Evolutionary conservation across 2,329 filamentous ascomycete genomes (phyloP), one percentile per base, ranked within the genome.

Genomic region (Cladosporium sphaerospermum): DNA sequence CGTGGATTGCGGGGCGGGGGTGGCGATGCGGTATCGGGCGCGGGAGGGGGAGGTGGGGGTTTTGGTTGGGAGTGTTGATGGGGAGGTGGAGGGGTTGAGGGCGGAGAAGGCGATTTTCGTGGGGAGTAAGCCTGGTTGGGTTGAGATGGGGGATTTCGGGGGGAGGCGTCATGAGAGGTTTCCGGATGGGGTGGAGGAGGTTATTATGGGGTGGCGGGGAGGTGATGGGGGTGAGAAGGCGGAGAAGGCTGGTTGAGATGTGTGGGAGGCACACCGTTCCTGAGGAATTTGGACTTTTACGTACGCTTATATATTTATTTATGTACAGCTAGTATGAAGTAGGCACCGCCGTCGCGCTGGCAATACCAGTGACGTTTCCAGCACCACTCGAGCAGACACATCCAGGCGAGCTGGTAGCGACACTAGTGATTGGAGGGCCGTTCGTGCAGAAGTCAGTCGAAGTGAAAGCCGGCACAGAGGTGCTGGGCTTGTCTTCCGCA

Each of bases 391-490:
- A 52, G 52, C 67, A 69, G 0, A 67, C 62, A 52, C 67, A 69
- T 1, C 64, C 64, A 43, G 62, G 61, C 4, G 57, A 59, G 4
- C 61, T 49, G 2, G 54, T 56, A 3, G 47, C 48, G 18, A 61
- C 54, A 46, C 66, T 68, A 16, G 41, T 72, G 16, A 66, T 56
- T 6, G 67, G 67, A 18, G 67, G 62, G 0, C 54, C 62, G 28
- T 67, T 62, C 8, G 65, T 63, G 48, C 67, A 70, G 59, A 64
- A 66, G 9, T 65, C 62, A 14, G 58, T 66, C 8, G 64, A 62
- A 3, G 67, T 69, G 60, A 61, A 70, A 1, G 67, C 57, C 32
- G 54, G 53, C 7, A 58, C 60, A 11, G 55, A 68, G 0, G 65
- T 67, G 0, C 69, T 69, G 6, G 68, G 56, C 2, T 67, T 62